Percentiles rank a stretch among this genome's conserved stretches.
Conservation (phyloP, 2,329 filamentous ascomycete genomes). For the Diaporthe longicolla region DNA sequence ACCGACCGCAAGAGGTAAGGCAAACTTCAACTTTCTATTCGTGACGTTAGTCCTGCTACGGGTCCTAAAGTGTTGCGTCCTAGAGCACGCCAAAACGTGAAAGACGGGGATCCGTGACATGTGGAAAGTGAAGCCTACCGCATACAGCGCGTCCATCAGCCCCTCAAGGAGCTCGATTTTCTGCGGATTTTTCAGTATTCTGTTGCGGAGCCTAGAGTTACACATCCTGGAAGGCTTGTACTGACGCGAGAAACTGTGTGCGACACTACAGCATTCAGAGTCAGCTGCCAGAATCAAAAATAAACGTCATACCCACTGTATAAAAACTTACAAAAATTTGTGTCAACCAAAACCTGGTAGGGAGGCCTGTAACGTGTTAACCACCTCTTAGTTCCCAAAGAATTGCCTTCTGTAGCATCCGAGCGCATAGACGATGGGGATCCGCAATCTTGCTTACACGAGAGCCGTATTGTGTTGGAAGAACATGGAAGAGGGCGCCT, state of each 20-base stretch:
- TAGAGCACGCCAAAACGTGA: background rate
- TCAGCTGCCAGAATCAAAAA: too few relatives aligned
- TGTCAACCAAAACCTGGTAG: conserved; percentile 82
- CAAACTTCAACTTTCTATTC: conserved; percentile 79
- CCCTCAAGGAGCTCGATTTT: background rate
- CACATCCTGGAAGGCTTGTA: background rate
- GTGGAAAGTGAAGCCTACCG: too few relatives aligned
- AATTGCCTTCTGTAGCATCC: background rate
- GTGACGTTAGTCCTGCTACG: background rate
- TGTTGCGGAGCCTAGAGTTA: background rate
- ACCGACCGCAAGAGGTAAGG: conserved; percentile 76
- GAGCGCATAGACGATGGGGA: background rate
- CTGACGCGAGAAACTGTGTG: background rate
- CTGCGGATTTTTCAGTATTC: background rate
- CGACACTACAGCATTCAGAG: conserved; percentile 54
- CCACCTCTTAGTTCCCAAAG: background rate
- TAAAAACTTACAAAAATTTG: conserved; percentile 78
- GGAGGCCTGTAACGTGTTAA: background rate
- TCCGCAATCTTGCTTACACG: conserved; percentile 61
- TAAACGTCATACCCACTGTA: too few relatives aligned
- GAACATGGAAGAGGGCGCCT: conserved; percentile 87
- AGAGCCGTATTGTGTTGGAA: conserved; percentile 91
- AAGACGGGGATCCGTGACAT: too few relatives aligned
- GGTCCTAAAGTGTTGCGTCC: background rate
- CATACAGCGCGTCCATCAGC: too few relatives aligned